A percentile compares a stretch with the other conserved stretches of the same genome.
These are phyloP conservation scores for Prototheca cutis DNA, from an alignment of 163 green algal genomes.

Conservation along the genomic window DNA sequence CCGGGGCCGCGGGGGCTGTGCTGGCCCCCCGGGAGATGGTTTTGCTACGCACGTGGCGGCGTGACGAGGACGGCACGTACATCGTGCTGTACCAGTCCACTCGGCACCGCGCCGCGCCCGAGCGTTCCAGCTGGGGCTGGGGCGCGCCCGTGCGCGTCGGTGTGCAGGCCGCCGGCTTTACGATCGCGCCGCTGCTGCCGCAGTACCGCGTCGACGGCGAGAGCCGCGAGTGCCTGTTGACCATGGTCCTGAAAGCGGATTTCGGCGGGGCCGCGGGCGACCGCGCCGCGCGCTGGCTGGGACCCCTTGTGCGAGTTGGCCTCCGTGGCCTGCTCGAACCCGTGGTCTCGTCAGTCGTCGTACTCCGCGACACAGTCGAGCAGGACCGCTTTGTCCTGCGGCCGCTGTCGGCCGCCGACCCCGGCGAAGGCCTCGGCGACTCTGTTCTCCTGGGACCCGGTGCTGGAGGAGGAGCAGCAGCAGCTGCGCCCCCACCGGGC, in stretches of 20 bases:
- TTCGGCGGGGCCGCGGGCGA: constrained; percentile 29
- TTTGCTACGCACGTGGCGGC: constrained; percentile 33
- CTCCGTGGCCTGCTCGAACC: constrained; percentile 29
- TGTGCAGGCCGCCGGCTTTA: constrained; percentile 38
- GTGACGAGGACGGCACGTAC: constrained; percentile 39
- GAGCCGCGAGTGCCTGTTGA: constrained; percentile 36
- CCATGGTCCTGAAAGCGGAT: constrained; percentile 36
- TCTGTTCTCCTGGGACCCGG: not conserved
- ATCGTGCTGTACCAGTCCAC: constrained; percentile 33
- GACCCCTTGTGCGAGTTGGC: not conserved
- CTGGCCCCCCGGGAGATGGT: constrained; percentile 28
- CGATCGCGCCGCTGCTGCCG: constrained; percentile 34
- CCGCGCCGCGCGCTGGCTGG: constrained; percentile 5
- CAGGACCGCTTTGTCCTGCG: constrained; percentile 38
- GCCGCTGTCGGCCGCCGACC: constrained; percentile 13
- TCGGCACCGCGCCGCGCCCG: constrained; percentile 5
- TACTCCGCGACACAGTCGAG: constrained; percentile 40
- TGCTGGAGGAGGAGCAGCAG: no score
- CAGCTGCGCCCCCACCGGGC: no score
- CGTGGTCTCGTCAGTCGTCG: constrained; percentile 31
- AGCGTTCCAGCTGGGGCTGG: constrained; percentile 16
- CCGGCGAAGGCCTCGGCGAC: not conserved
- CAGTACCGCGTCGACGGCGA: constrained; percentile 15
- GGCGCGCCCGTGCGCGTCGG: constrained; percentile 21
- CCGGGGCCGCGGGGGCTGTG: constrained; percentile 8